phyloP scores from a whole-genome alignment of 2,329 filamentous ascomycete species.

The Penicillium sp. region DNA sequence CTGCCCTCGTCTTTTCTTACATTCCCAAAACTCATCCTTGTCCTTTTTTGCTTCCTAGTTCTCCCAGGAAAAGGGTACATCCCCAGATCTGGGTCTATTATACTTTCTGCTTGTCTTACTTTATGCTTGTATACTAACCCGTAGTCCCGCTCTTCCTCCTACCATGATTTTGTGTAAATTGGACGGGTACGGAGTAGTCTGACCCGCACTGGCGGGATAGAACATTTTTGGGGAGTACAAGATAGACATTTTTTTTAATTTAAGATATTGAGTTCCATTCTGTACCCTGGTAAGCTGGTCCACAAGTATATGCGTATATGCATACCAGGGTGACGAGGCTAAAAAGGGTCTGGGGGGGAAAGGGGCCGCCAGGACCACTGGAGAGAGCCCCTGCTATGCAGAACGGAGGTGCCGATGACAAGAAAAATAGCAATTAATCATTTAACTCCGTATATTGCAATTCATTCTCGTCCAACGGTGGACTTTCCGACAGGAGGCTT shows the following conservation, averaged over 20 bases:
- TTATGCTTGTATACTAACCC: neutral
- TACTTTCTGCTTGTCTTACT: neutral
- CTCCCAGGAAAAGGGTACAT: neutral
- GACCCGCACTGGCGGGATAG: neutral
- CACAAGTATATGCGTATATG: neutral
- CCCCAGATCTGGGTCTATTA: neutral
- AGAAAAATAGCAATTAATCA: neutral
- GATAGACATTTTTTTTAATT: neutral
- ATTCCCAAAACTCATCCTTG: neutral
- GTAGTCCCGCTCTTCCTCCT: neutral
- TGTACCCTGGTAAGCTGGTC: neutral
- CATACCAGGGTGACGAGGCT: constrained; percentile 1
- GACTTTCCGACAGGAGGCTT: neutral
- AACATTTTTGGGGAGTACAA: neutral
- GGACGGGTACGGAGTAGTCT: neutral
- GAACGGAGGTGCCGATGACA: constrained; percentile 4
- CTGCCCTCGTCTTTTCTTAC: no score
- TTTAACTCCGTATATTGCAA: neutral
- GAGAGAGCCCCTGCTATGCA: neutral
- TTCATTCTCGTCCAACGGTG: neutral
- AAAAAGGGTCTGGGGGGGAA: neutral
- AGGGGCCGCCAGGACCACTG: neutral
- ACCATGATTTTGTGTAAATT: neutral
- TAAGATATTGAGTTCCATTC: neutral
- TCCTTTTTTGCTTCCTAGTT: neutral